phyloP scores from a whole-genome alignment of 2,329 filamentous ascomycete genomes.

The Microdochium paspali region DNA sequence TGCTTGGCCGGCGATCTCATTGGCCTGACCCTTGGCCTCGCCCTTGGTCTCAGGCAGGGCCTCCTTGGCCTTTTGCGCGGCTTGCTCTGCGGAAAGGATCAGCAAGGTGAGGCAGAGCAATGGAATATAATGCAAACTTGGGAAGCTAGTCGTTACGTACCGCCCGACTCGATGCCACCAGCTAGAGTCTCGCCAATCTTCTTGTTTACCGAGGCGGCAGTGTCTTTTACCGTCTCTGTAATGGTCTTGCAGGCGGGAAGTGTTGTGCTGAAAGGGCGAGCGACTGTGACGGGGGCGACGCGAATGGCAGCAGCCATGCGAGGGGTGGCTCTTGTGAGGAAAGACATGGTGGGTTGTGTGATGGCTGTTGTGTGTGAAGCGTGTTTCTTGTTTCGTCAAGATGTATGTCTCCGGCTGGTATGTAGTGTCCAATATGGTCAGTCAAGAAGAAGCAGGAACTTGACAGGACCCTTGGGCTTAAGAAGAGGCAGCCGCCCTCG shows the following conservation, averaged over 20 bases:
- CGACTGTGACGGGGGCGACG: constrained; percentile 26
- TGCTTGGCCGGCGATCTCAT: constrained; percentile 18
- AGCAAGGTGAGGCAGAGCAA: not conserved
- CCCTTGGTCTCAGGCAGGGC: constrained; percentile 24
- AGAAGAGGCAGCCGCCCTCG: no score
- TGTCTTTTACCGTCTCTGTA: constrained; percentile 48
- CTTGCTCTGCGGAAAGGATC: constrained; percentile 17
- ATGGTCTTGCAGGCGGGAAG: constrained; percentile 34
- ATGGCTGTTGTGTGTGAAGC: not conserved
- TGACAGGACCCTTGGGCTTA: not conserved
- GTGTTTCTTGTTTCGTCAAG: not conserved
- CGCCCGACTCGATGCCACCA: constrained; percentile 47
- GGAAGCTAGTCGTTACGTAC: constrained; percentile 28
- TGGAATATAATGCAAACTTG: not conserved
- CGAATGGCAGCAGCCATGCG: constrained; percentile 27
- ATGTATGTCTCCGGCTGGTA: not conserved
- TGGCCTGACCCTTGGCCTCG: constrained; percentile 24
- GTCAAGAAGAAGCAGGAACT: not conserved
- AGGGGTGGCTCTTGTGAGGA: constrained; percentile 37
- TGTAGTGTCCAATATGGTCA: not conserved
- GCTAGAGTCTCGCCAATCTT: constrained; percentile 52
- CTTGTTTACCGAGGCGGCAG: constrained; percentile 48
- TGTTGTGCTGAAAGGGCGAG: constrained; percentile 41
- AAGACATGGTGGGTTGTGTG: constrained; percentile 35
- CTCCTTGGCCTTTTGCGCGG: constrained; percentile 38